These are phyloP conservation scores for Thyridium curvatum DNA, from an alignment of 2,329 filamentous ascomycete genomes.

Conservation along the genomic window DNA sequence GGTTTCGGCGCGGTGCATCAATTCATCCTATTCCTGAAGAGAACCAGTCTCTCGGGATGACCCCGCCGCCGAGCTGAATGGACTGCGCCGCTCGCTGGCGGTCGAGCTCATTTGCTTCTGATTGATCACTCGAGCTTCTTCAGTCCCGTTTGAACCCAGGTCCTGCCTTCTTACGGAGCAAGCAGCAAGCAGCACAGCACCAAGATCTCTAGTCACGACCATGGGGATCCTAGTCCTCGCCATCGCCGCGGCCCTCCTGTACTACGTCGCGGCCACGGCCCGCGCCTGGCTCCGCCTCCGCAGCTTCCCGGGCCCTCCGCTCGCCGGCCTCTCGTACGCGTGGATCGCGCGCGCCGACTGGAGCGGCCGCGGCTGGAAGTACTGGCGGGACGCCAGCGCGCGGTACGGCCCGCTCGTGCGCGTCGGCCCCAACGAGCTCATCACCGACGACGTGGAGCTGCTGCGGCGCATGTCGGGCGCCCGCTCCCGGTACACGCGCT, in stretches of 20 bases:
- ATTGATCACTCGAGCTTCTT: too few relatives aligned
- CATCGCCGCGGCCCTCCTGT: background rate
- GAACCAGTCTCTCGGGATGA: too few relatives aligned
- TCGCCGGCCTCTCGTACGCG: slow-evolving; percentile 23
- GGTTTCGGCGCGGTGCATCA: too few relatives aligned
- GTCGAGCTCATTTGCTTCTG: too few relatives aligned
- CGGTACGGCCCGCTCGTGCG: slow-evolving; percentile 21
- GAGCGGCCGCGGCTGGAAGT: slow-evolving; percentile 14
- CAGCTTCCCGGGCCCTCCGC: slow-evolving; percentile 16
- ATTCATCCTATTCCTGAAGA: too few relatives aligned
- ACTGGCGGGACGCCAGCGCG: slow-evolving; percentile 12
- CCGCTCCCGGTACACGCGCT: slow-evolving; percentile 20
- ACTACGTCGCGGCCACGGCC: slow-evolving; percentile 9
- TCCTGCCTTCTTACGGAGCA: too few relatives aligned
- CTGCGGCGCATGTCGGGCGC: slow-evolving; percentile 20
- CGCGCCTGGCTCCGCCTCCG: slow-evolving; percentile 13
- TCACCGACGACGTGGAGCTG: slow-evolving; percentile 24
- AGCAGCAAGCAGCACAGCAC: too few relatives aligned
- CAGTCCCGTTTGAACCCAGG: too few relatives aligned
- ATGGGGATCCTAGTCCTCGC: too few relatives aligned
- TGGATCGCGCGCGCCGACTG: slow-evolving; percentile 17
- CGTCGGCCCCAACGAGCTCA: slow-evolving; percentile 27
- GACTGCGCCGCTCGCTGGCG: too few relatives aligned
- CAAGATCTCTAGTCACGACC: too few relatives aligned
- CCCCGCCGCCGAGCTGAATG: too few relatives aligned